Base-by-base conservation (phyloP, 768 basidiomycete genomes). In the Suillus subluteus region DNA sequence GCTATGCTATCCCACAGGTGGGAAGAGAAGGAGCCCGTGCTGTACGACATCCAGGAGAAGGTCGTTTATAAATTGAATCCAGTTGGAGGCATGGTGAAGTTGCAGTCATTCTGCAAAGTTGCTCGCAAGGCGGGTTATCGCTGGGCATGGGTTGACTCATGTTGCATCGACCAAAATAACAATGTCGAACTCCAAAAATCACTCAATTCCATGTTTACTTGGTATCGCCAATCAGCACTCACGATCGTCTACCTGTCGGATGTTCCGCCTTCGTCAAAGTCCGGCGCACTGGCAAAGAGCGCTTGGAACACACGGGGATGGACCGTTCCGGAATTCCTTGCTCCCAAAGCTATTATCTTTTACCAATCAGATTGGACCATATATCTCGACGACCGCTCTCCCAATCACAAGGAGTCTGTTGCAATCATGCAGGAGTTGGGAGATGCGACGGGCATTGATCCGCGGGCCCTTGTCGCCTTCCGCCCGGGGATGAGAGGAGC, bases 91-190 rank as follows among this genome's bases (percentile, higher is more conserved):
- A 50, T 46, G 9, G 43, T 46, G 32, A 62, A 62, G 16, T 30
- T 32, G 52, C 43, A 30, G 15, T 16, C 44, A 41, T 32, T 62
- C 58, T 65, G 63, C 71, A 70, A 41, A 69, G 67, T 16, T n/a
- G 69, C 37, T 50, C 66, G 12, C 9, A 66, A n/a, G 30, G 66
- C 16, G 67, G 71, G 71, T 46, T 66, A 37, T 48, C 63, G 23
- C 12, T 70, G 65, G 54, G 43, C 30, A 30, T 66, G 66, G 66
- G 56, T 63, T 23, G 66, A 66, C 18, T 64, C 62, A 16, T 66
- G 66, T 23, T 66, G 66, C 52, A 66, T 66, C 26, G 62, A 66
- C 66, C 38, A 64, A 46, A 64, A 30, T 30, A 64, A 56, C 62
- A 48, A 32, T 21, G 52, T 55, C 13, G 66, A 66, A 21, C 66